A percentile compares a stretch with the other conserved stretches of the same genome.
Conservation (phyloP, 805 yeast genomes). For the Saccharomycopsis oosterbeekiorum region DNA sequence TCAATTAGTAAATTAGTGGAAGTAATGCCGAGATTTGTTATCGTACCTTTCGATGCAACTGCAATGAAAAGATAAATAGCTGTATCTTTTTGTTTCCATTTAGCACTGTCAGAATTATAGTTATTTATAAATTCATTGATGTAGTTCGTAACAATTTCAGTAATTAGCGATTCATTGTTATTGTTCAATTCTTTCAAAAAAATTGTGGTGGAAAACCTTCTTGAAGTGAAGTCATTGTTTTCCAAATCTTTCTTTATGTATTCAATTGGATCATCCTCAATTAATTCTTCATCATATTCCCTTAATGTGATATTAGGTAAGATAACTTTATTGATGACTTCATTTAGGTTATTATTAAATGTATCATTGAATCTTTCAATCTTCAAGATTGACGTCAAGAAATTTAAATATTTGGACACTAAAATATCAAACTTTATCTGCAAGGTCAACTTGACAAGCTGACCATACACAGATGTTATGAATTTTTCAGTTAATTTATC, state of each 20-base stretch:
- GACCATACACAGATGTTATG: constrained; percentile 73
- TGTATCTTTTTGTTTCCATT: constrained; percentile 83
- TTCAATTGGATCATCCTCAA: constrained; percentile 96
- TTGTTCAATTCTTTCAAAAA: constrained; percentile 80
- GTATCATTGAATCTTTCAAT: constrained; percentile 57
- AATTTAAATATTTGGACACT: constrained; percentile 70
- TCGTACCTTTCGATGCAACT: constrained; percentile 81
- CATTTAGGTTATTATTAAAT: constrained; percentile 56
- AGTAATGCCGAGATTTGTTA: constrained; percentile 80
- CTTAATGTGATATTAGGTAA: constrained; percentile 83
- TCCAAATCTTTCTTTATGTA: constrained; percentile 88
- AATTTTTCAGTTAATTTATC: constrained; percentile 68
- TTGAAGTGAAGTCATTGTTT: constrained; percentile 87
- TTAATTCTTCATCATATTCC: constrained; percentile 80
- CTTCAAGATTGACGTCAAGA: constrained; percentile 72
- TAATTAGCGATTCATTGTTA: constrained; percentile 62
- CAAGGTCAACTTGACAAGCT: constrained; percentile 54
- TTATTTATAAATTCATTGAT: constrained; percentile 55
- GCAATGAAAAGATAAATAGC: constrained; percentile 81
- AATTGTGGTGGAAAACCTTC: constrained; percentile 90
- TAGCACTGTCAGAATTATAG: constrained; percentile 34
- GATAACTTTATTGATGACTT: constrained; percentile 72
- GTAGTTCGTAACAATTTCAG: constrained; percentile 64
- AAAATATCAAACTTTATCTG: constrained; percentile 77
- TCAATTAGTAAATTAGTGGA: constrained; percentile 78